Base-by-base conservation (phyloP, 2,329 filamentous ascomycete genomes). In the Nemania sp. region DNA sequence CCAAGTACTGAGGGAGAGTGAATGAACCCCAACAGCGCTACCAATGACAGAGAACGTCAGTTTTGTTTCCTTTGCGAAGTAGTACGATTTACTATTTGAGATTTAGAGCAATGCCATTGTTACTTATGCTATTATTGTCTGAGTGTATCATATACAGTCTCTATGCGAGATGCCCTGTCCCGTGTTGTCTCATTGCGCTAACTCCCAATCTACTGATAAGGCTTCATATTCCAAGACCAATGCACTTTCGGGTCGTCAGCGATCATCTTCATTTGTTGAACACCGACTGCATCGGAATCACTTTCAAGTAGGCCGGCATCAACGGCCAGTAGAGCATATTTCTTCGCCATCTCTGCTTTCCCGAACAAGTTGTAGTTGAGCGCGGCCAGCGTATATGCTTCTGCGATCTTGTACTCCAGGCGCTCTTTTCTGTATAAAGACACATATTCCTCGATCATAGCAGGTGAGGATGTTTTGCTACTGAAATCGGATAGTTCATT, bases 371-470 rank as follows among this genome's bases (percentile, higher is more conserved):
- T 78, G 47, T 74, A 77, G 9, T 75, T 74, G 49, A 79, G 58
- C 10, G 77, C 76, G 2, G 76, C 74, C 52, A 75, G 72, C 1
- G 75, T 75, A 62, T 77, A 79, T 6, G 76, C 72, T 12, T 72
- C 65, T 5, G 77, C 74, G 34, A 78, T 68, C 54, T 77, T 78
- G 1, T 73, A 73, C 37, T 77, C 69, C 0, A 79, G 62, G 0
- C 73, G 72, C 60, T 79, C 73, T 29, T 71, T 54, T 18, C 68
- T 65, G 52, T 78, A 77, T 5, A 76, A n/a, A 0, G 59, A 46
- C 1, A 79, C 52, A 10, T 78, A 46, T 12, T 72, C 55, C 55
- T 76, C 72, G 1, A 76, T 73, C 51, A 72, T 42, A 1, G 66
- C 62, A 0, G 71, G 68, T 0, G 66, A 69, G 0, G 57, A 46